Evolutionary conservation across 768 basidiomycete genomes (phyloP), one percentile per base, ranked within the genome.

Genomic region (Hypholoma fasciculare): DNA sequence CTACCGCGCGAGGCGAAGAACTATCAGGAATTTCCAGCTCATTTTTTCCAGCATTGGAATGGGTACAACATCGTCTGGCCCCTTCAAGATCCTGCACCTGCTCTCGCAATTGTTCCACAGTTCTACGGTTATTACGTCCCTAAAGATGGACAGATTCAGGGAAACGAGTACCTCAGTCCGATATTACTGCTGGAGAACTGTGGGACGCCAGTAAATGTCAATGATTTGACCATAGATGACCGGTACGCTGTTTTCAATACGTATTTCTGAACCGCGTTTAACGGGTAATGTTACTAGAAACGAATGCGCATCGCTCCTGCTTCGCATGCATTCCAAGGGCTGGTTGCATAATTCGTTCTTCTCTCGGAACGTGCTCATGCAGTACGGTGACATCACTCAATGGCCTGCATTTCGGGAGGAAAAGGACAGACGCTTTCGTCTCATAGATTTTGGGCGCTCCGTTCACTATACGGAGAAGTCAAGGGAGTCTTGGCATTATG

Each of bases 61-160:
- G 83, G 84, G 4, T 76, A 73, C 58, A 80, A 82, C 56, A 52
- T 82, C 37, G 63, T 81, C 1, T 60, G 61, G 12, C 80, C 81
- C 2, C 57, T 83, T 5, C 69, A 69, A 27, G 63, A 76, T 60
- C 78, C 83, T 0, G 75, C 79, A 0, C 82, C 83, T 3, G 71
- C 82, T 4, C 71, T 74, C 7, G 76, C 87, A 0, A 46, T 87
- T 49, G 81, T 83, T 2, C 86, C 87, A 0, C 84, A 86, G 65
- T 88, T 80, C 67, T 88, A 84, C 61, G 86, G 88, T 1, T 84
- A 82, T 68, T 88, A 87, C 61, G 64, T 62, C 8, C 71, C 70
- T 9, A 61, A 65, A 1, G 23, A 65, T 27, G 53, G 56, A 43
- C 56, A 58, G 44, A 6, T 13, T 30, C 42, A 58, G 43, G 37